These are phyloP conservation scores for Blastobotrys ciferrii DNA, from an alignment of 1,139 yeast genomes.

Conservation along the genomic window DNA sequence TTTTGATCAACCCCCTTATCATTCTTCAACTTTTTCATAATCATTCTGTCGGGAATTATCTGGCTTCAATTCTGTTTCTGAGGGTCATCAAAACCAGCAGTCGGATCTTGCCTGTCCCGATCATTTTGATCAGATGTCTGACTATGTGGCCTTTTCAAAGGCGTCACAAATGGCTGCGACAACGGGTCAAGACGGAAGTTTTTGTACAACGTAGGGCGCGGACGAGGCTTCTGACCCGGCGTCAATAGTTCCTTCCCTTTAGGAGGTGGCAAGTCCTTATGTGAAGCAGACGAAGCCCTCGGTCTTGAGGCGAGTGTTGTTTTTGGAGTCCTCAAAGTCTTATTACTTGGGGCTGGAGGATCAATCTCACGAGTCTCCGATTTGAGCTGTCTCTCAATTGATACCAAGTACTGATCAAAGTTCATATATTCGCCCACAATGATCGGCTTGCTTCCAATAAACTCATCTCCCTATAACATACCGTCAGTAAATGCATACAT, in stretches of 20 bases:
- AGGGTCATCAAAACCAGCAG: no score
- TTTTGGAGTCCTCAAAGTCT: neutral
- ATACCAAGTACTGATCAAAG: constrained; percentile 23
- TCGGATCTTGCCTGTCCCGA: no score
- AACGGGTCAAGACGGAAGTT: constrained; percentile 3
- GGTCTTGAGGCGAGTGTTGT: no score
- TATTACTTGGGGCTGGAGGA: neutral
- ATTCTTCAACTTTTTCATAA: no score
- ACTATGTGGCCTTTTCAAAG: neutral
- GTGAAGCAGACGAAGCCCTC: no score
- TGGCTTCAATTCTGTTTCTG: neutral
- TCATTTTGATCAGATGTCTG: no score
- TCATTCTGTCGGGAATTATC: neutral
- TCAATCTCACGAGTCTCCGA: constrained; percentile 11
- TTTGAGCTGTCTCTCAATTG: constrained; percentile 17
- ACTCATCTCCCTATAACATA: constrained; percentile 23
- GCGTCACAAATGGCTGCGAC: constrained; percentile 1
- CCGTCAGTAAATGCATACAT: neutral
- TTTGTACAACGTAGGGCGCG: neutral
- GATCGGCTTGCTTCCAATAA: constrained; percentile 22
- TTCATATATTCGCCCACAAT: constrained; percentile 18
- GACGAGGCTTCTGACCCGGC: no score
- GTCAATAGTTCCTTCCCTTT: no score
- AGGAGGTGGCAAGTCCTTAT: no score
- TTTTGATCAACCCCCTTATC: no score